Evolutionary conservation across 345 rosid genomes (phyloP), one percentile per base, ranked within the genome.

Genomic region (Mercurialis annua): DNA sequence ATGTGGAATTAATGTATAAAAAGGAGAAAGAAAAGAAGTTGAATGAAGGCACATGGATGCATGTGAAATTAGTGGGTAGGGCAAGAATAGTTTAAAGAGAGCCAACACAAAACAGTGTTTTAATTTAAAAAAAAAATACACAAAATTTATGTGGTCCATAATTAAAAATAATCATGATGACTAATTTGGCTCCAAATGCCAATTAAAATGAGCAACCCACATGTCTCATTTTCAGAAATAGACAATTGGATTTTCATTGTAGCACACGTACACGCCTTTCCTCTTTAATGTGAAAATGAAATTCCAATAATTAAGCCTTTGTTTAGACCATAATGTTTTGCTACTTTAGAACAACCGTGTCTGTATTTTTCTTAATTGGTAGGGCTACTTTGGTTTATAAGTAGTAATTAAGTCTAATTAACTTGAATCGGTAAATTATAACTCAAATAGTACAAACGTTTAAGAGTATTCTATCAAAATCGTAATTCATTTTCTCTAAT

Each of bases 21-120:
- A 40, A 40, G 11, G 44, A 40, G 11, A 40, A 14, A 40, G 11
- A 40, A 40, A 40, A 40, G 29, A 31, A 2, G 60, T 71, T 77
- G 47, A 80, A 77, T 70, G 71, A 70, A 70, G 67, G 82, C 82
- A 80, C 86, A 82, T 82, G 86, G 82, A 54, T 50, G 78, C 83
- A 80, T 65, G 83, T 75, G 83, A 66, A 59, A n/a, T 24, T 16
- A 27, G 46, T 53, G 59, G 59, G 65, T 10, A 29, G 59, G 59
- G 65, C 16, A 29, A 44, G 46, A 38, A 17, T 14, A 30, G 42
- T 33, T 53, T 29, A 76, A 65, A 47, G 59, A 36, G 57, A 65
- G 47, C 46, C 17, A 33, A 44, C 27, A 27, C 42, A 40, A 48
- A 72, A 40, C 21, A 64, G 50, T 67, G 76, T 54, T 54, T 63